Percentiles rank a stretch among this genome's conserved stretches.
phyloP scores from a whole-genome alignment of 805 yeast species.

The Nakazawaea anatomiae region DNA sequence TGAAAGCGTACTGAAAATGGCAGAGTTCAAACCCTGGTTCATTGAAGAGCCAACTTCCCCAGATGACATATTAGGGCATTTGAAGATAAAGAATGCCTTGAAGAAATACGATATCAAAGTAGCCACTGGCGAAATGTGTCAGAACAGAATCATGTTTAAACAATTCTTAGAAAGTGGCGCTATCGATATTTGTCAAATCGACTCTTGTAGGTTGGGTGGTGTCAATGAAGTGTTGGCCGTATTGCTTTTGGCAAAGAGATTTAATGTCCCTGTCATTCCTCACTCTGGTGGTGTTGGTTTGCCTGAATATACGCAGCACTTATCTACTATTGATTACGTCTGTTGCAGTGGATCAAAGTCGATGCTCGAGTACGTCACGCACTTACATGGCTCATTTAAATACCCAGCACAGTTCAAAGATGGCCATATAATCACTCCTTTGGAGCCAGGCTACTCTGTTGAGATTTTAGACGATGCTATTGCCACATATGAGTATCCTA shows the following conservation, averaged over 20 bases:
- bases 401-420: slow-evolving; percentile 16
- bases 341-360: slow-evolving; percentile 15
- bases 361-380: slow-evolving; percentile 17
- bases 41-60: slow-evolving; percentile 22
- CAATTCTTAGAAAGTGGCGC: slow-evolving; percentile 19
- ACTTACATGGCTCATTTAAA: slow-evolving; percentile 16
- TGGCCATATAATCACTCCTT: slow-evolving; percentile 16
- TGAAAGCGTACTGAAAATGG: slow-evolving; percentile 17
- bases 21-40: slow-evolving; percentile 17
- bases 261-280: slow-evolving; percentile 17
- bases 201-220: slow-evolving; percentile 18
- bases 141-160: slow-evolving; percentile 19
- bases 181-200: slow-evolving; percentile 19
- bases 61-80: slow-evolving; percentile 19
- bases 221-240: slow-evolving; percentile 19
- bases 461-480: slow-evolving; percentile 13
- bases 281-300: slow-evolving; percentile 20
- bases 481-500: slow-evolving; percentile 16
- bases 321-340: slow-evolving; percentile 18
- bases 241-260: slow-evolving; percentile 17
- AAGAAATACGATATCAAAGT: slow-evolving; percentile 17
- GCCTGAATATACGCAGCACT: slow-evolving; percentile 18
- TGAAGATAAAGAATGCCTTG: slow-evolving; percentile 16
- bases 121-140: slow-evolving; percentile 22
- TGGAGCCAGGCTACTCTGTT: slow-evolving; percentile 18